Base-by-base conservation (phyloP, 208 protist genomes). In the Trichomonas gallinae region DNA sequence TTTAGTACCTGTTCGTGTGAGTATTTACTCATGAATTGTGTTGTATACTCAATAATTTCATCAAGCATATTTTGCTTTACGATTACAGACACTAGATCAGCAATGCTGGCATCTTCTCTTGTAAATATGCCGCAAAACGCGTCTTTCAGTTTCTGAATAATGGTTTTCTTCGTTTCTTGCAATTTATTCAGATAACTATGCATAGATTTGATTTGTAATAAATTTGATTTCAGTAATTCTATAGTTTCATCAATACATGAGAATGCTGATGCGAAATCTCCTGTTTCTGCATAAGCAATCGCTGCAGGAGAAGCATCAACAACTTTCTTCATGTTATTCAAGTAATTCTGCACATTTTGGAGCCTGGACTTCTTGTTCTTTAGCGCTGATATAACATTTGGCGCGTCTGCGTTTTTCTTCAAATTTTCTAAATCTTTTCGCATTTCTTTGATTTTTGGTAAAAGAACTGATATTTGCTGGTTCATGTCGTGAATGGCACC, bases 401-500 rank as follows among this genome's bases (percentile, higher is more conserved):
- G 26, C 4, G 87, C 42, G 8, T 93, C 21, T 15, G 87, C 42
- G 3, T 48, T 48, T 48, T 93, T 34, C 4, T 93, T 0, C 15
- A 93, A 51, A 38, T n/a, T 40, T 34, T 34, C 40, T 36, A 93
- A 13, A 38, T 93, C 44, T 34, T n/a, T 17, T 93, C 87, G 0
- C 44, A 51, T 93, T 6, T 48, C 31, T 93, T 93, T 93, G 6
- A 93, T 26, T 38, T 51, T 42, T 38, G 87, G 87, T n/a, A 93
- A 26, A 10, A 93, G 45, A 58, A 36, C 31, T 0, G 87, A 48
- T 51, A 93, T 34, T 51, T 93, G 23, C 8, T 10, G 17, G 45
- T 93, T 23, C 87, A 93, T 93, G 44, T 93, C 87, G 45, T 93
- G 87, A 51, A 93, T 93, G 26, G 87, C 44, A 31, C 44, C 48